Evolutionary conservation across 768 basidiomycete genomes (phyloP).

Genomic region (Pholiota conissans): DNA sequence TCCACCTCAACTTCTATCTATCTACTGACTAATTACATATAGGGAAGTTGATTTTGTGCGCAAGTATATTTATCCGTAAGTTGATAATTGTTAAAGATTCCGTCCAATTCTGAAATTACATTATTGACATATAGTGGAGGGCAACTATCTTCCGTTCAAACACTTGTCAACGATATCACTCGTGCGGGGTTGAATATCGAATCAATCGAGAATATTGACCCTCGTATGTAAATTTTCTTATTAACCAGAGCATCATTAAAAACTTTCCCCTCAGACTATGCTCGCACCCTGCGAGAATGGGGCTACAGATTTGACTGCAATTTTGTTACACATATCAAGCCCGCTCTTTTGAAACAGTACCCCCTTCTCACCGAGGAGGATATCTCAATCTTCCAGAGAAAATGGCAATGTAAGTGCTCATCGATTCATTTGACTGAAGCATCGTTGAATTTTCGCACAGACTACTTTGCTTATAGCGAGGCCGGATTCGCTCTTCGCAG

Average conservation of each 20-base stretch:
- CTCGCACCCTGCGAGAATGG: conserved; percentile 12
- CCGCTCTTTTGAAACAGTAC: conserved; percentile 10
- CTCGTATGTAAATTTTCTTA: conserved; percentile 4
- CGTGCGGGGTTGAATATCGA: conserved; percentile 10
- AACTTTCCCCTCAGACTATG: conserved; percentile 2
- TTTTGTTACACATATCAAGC: conserved; percentile 8
- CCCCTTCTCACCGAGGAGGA: conserved; percentile 4
- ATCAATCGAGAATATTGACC: conserved; percentile 15
- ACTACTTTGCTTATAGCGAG: conserved; percentile 12
- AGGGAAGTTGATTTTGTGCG: conserved; percentile 13
- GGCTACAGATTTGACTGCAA: conserved; percentile 10
- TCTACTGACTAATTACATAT: not conserved
- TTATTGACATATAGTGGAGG: conserved; percentile 2
- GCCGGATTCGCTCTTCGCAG: conserved; percentile 13
- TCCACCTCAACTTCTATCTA: not conserved
- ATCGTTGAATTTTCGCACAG: not conserved
- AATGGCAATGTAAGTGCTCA: conserved; percentile 10
- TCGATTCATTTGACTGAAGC: not conserved
- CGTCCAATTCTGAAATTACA: not conserved
- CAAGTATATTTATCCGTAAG: conserved; percentile 14
- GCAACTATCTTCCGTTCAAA: conserved; percentile 9
- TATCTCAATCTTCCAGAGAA: conserved; percentile 8
- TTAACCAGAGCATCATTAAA: not conserved
- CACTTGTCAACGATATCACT: conserved; percentile 5
- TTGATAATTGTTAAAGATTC: not conserved